Percentiles rank a stretch among this genome's conserved stretches.
Evolutionary conservation across 1,284 basidiomycete genomes (phyloP).

Genomic region (Singerocomus inundabilis): DNA sequence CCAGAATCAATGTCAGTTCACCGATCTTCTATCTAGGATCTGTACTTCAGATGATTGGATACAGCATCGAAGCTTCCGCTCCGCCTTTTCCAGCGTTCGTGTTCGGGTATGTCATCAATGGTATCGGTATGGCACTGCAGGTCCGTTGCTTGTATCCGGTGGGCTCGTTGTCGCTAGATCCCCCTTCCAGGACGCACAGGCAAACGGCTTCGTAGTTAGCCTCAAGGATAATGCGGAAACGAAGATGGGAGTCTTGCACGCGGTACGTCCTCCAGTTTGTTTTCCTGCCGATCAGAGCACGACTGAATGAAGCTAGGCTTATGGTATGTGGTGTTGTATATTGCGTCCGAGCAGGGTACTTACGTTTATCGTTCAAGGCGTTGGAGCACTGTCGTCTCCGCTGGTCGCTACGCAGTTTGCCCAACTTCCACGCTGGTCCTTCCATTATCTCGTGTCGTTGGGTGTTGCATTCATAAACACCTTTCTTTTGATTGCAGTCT

Average conservation of each 20-base stretch:
- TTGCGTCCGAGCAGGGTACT: background rate
- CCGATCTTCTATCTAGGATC: slow-evolving; percentile 29
- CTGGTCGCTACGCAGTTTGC: slow-evolving; percentile 65
- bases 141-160: slow-evolving; percentile 14
- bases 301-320: slow-evolving; percentile 30
- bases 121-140: slow-evolving; percentile 55
- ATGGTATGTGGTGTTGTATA: slow-evolving; percentile 20
- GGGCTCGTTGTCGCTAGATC: background rate
- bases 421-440: slow-evolving; percentile 51
- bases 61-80: slow-evolving; percentile 55
- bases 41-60: slow-evolving; percentile 41
- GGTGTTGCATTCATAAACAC: slow-evolving; percentile 52
- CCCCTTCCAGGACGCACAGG: slow-evolving; percentile 29
- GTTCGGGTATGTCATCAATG: slow-evolving; percentile 56
- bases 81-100: slow-evolving; percentile 65
- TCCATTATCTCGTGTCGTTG: slow-evolving; percentile 63
- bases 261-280: slow-evolving; percentile 15
- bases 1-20: background rate
- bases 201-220: slow-evolving; percentile 34
- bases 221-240: slow-evolving; percentile 28
- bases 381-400: slow-evolving; percentile 59
- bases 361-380: slow-evolving; percentile 36
- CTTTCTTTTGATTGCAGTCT: slow-evolving; percentile 44
- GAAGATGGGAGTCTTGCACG: slow-evolving; percentile 34
- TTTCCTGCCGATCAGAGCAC: background rate